Conservation (phyloP, 768 basidiomycete species). For the Antrodiella citrinella region DNA sequence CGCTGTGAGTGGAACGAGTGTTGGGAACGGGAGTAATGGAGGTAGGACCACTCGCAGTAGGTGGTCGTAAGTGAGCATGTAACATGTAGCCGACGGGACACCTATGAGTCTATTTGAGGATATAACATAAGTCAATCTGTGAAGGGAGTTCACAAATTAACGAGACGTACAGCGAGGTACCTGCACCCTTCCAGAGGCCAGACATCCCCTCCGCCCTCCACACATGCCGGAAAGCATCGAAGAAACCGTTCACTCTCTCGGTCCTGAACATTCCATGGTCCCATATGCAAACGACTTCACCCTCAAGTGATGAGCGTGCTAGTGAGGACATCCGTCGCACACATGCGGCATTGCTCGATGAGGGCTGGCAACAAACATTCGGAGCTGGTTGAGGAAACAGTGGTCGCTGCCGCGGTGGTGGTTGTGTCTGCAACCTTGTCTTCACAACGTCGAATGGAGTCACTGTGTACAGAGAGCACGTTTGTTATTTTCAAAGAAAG, state of each 20-base stretch:
- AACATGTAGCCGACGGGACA: conserved; percentile 85
- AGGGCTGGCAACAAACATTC: conserved; percentile 65
- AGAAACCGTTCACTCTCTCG: conserved; percentile 77
- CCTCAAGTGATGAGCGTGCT: conserved; percentile 43
- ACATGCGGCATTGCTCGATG: conserved; percentile 39
- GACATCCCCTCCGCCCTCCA: conserved; percentile 71
- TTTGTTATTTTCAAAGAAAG: neutral
- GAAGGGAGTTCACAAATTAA: conserved; percentile 5
- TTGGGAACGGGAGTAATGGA: conserved; percentile 40
- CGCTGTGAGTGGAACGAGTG: conserved; percentile 65
- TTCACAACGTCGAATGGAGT: conserved; percentile 99
- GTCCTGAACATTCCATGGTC: conserved; percentile 61
- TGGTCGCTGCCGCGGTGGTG: conserved; percentile 37
- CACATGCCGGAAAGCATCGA: conserved; percentile 76
- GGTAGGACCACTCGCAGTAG: conserved; percentile 60
- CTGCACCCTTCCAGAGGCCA: conserved; percentile 93
- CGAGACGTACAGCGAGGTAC: conserved; percentile 71
- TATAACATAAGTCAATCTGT: conserved; percentile 9
- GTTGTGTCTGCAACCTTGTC: conserved; percentile 91
- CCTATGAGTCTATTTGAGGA: conserved; percentile 69
- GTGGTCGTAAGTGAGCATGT: conserved; percentile 95
- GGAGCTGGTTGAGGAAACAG: conserved; percentile 46
- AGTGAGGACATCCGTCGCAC: conserved; percentile 74
- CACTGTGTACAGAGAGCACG: conserved; percentile 59
- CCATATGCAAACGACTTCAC: conserved; percentile 74